These are phyloP conservation scores for Pelargonium citronellum DNA, from an alignment of 441 rosid species.

Conservation along the genomic window DNA sequence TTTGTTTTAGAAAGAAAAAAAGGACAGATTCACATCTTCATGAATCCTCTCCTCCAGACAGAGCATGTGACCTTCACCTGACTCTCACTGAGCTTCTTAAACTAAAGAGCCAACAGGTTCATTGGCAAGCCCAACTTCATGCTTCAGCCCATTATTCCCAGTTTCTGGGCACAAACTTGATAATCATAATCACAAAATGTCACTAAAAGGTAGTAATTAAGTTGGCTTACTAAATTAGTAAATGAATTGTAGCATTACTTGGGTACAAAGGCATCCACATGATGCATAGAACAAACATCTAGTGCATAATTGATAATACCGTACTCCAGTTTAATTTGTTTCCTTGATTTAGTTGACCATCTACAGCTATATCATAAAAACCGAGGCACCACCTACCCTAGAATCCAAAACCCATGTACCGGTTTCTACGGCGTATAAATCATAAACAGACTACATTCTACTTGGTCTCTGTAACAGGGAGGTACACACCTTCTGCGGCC, in stretches of 20 bases:
- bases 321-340: neutral
- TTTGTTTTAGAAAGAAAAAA: no score
- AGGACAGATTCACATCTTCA: no score
- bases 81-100: no score
- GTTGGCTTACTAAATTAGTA: neutral
- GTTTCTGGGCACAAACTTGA: no score
- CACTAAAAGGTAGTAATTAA: neutral
- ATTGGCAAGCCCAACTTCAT: no score
- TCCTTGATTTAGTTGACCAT: slow-evolving; percentile 16
- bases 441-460: slow-evolving; percentile 20
- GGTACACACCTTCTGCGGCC: slow-evolving; percentile 94
- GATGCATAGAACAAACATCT: neutral
- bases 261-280: neutral
- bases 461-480: slow-evolving; percentile 60
- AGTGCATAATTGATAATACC: neutral
- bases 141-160: no score
- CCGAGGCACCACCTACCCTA: slow-evolving; percentile 23
- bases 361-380: slow-evolving; percentile 19
- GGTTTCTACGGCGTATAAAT: slow-evolving; percentile 22
- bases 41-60: no score
- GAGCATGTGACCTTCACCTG: no score
- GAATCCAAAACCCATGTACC: slow-evolving; percentile 37
- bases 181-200: no score
- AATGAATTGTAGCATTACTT: no score
- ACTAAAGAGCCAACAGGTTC: no score